Conservation (phyloP, 805 yeast genomes). For the Saccharomycopsis lassenensis region DNA sequence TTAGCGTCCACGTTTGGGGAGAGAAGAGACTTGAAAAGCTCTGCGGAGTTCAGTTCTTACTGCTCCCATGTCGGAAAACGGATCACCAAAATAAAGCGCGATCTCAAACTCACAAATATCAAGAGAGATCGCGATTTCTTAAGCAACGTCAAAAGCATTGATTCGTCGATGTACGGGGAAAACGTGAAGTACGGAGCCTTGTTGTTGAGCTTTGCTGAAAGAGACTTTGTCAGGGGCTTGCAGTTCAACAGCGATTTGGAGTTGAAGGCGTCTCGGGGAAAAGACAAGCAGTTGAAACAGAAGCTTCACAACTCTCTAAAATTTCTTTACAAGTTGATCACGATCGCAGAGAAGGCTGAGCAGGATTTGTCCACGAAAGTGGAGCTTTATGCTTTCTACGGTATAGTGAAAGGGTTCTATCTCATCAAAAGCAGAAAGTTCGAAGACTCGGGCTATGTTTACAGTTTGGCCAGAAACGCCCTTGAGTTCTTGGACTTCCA, state of each 20-base stretch:
- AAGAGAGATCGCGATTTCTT: slow-evolving; percentile 43
- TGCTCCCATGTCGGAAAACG: slow-evolving; percentile 52
- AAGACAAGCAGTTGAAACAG: slow-evolving; percentile 53
- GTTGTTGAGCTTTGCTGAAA: slow-evolving; percentile 60
- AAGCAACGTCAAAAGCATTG: slow-evolving; percentile 39
- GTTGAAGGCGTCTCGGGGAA: slow-evolving; percentile 35
- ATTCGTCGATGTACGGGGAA: slow-evolving; percentile 36
- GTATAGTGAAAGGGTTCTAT: slow-evolving; percentile 43
- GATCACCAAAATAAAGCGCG: slow-evolving; percentile 54
- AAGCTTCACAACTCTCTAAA: slow-evolving; percentile 35
- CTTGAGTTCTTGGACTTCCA: slow-evolving; percentile 40
- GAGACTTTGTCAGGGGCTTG: slow-evolving; percentile 60
- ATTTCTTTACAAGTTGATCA: slow-evolving; percentile 7
- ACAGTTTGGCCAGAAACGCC: slow-evolving; percentile 50
- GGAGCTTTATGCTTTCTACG: slow-evolving; percentile 28
- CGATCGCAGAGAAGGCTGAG: slow-evolving; percentile 3
- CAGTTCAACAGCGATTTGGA: slow-evolving; percentile 49
- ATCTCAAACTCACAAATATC: slow-evolving; percentile 55
- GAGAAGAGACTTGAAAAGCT: no score
- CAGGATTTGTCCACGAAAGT: no score
- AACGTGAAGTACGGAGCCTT: slow-evolving; percentile 47
- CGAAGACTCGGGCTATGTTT: slow-evolving; percentile 38
- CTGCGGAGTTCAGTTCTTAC: no score
- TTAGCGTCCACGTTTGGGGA: no score
- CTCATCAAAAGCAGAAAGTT: slow-evolving; percentile 46